Evolutionary conservation across 352 stramenopile species (phyloP).

Genomic region (Phytophthora brassicae): DNA sequence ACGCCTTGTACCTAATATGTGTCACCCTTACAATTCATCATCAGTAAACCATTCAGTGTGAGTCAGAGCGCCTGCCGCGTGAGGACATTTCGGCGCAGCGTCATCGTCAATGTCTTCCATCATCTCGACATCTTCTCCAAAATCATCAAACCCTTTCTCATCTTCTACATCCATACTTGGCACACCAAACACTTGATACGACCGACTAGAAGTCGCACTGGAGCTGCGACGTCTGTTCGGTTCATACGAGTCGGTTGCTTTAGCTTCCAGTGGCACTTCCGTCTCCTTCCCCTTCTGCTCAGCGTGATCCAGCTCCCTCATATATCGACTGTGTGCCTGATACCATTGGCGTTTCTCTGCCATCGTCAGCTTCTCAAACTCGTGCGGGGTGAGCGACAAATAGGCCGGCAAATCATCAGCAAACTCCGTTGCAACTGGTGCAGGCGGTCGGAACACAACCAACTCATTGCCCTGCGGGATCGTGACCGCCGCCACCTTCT

Average conservation of each 20-base stretch:
- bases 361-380: constrained; percentile 45
- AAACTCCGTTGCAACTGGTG: constrained; percentile 8
- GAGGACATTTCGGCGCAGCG: constrained; percentile 27
- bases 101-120: constrained; percentile 35
- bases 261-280: constrained; percentile 22
- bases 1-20: background rate
- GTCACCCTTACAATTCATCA: constrained; percentile 24
- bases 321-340: constrained; percentile 33
- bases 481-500: constrained; percentile 32
- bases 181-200: constrained; percentile 42
- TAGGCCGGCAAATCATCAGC: constrained; percentile 39
- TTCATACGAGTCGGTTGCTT: constrained; percentile 12
- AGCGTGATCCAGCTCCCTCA: constrained; percentile 28
- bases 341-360: constrained; percentile 45
- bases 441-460: constrained; percentile 37
- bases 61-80: constrained; percentile 41
- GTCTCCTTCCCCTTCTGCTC: constrained; percentile 10
- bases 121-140: constrained; percentile 55
- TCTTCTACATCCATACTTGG: constrained; percentile 36
- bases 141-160: constrained; percentile 13
- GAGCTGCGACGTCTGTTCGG: constrained; percentile 20
- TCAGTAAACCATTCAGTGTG: constrained; percentile 56
- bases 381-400: constrained; percentile 45
- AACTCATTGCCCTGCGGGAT: constrained; percentile 36
- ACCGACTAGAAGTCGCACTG: constrained; percentile 35